phyloP scores from a whole-genome alignment of 352 stramenopile species.

The Globisporangium recalcitrans region DNA sequence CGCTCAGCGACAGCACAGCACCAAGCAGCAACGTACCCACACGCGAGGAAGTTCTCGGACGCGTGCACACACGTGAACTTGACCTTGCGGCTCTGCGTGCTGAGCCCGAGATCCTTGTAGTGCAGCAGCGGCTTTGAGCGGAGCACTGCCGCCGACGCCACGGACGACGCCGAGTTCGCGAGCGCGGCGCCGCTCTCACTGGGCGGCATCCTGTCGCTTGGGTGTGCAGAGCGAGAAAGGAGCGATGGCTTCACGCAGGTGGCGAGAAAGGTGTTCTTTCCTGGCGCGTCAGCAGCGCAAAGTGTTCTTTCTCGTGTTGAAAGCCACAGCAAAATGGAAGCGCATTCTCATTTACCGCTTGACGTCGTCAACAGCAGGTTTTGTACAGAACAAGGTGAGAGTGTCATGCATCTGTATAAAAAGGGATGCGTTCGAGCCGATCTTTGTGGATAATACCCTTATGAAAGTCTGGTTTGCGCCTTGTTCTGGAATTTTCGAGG shows the following conservation, averaged over 20 bases:
- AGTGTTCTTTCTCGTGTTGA: background rate
- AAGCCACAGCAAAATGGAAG: background rate
- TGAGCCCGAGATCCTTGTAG: conserved; percentile 60
- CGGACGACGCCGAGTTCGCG: conserved; percentile 4
- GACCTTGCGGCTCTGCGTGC: conserved; percentile 56
- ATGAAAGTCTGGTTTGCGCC: background rate
- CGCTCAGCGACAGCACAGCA: background rate
- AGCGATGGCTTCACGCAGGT: background rate
- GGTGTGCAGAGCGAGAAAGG: background rate
- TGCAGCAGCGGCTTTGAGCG: conserved; percentile 61
- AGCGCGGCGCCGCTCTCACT: conserved; percentile 12
- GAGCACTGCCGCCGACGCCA: conserved; percentile 4
- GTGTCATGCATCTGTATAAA: too few relatives aligned
- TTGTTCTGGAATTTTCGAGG: background rate
- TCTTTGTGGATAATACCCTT: background rate
- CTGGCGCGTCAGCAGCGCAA: too few relatives aligned
- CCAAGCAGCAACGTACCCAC: conserved; percentile 38
- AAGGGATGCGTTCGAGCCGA: too few relatives aligned
- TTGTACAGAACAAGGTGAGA: background rate
- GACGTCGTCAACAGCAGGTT: background rate
- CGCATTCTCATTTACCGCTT: background rate
- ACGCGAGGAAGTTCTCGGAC: conserved; percentile 83
- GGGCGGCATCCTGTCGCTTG: conserved; percentile 1
- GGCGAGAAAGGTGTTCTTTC: background rate
- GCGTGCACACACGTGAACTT: conserved; percentile 80